Base-by-base conservation (phyloP, 2,329 filamentous ascomycete genomes). In the Thermothelomyces thermophilus region DNA sequence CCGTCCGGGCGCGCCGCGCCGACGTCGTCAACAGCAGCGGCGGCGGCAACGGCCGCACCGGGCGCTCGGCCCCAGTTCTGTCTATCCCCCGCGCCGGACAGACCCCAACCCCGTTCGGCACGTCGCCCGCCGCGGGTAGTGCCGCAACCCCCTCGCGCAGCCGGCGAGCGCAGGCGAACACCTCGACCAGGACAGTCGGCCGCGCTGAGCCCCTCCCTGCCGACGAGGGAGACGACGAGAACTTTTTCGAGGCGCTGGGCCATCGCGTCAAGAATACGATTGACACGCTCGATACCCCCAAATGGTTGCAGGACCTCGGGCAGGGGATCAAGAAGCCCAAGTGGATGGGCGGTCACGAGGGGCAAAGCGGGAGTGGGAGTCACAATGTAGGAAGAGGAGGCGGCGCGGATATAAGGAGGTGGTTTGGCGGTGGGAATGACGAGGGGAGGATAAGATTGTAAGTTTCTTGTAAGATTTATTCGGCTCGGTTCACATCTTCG, bases 221-320 rank as follows among this genome's bases (percentile, higher is more conserved):
- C 16, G 43, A 49, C 43, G 52, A 62, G 46, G 59, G 60, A 17
- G 77, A 79, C n/a, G 75, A 79, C 13, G 43, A 46, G 43, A 88
- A 84, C 57, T 88, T 95, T 66, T 90, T 97, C 62, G 79, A 87
- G 57, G 84, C 85, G 30, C 82, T 97, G 54, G 83, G 87, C 0
- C 87, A 94, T 63, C 78, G 91, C 31, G 83, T 98, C 60, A 87
- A 84, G 68, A 98, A 98, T 63, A 97, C 93, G 0, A 81, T 97
- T 46, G 91, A 97, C 54, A 86, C 82, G 0, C 77, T 89, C 2
- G 85, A 90, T 46, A 77, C 84, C 26, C 91, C 93, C 0, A 83
- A 83, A 56, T 97, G 90, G 90, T 72, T 95, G 56, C 78, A 82
- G 59, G 84, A 87, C 22, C 73, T 88, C 24, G 78, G 81, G 1